Evolutionary conservation across 139 green algal genomes (phyloP).

Genomic region (Asterochloris sp.): DNA sequence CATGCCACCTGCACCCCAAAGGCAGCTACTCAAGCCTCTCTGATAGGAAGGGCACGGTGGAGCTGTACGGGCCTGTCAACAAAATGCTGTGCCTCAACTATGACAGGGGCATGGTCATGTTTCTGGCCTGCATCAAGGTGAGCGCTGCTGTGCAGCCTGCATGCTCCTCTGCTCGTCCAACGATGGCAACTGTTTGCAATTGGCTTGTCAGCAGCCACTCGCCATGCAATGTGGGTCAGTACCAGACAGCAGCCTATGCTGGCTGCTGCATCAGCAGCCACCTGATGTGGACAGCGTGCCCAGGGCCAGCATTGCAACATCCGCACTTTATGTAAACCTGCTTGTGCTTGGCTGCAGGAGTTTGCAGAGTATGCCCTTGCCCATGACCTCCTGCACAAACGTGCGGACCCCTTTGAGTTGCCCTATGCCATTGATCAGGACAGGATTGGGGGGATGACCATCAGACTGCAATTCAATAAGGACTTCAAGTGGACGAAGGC

Average conservation of each 20-base stretch:
- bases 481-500: constrained; percentile 91
- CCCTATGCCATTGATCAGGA: constrained; percentile 86
- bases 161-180: not conserved
- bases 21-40: constrained; percentile 80
- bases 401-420: constrained; percentile 65
- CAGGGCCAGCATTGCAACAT: too few species aligned
- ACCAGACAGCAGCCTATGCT: too few species aligned
- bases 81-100: constrained; percentile 80
- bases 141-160: not conserved
- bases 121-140: constrained; percentile 74
- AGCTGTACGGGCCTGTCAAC: constrained; percentile 89
- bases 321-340: not conserved
- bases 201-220: too few species aligned
- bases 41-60: constrained; percentile 65
- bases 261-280: too few species aligned
- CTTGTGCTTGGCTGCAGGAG: constrained; percentile 40
- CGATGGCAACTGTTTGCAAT: too few species aligned
- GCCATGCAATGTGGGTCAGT: too few species aligned
- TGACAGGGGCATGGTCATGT: constrained; percentile 80
- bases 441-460: constrained; percentile 74
- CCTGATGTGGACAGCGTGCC: too few species aligned
- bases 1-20: constrained; percentile 74
- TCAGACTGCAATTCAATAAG: constrained; percentile 80
- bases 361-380: constrained; percentile 70
- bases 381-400: constrained; percentile 24